Percentiles rank a stretch among this genome's conserved stretches.
Conservation (phyloP, 495 filamentous ascomycete species). For the Hypoxylon fuscum region DNA sequence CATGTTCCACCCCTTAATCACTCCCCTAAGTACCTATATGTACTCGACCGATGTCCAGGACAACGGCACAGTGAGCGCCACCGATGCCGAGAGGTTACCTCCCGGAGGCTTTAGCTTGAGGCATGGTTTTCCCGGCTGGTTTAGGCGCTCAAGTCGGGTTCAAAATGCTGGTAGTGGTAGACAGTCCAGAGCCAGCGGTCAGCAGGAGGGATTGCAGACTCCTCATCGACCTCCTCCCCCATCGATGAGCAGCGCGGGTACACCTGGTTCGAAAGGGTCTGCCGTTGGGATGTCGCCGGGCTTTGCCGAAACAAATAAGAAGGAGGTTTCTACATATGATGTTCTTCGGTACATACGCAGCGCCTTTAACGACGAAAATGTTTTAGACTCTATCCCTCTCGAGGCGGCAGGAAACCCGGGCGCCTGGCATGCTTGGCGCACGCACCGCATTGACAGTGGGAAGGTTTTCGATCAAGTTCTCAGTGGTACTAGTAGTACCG, state of each 20-base stretch:
- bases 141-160: constrained; percentile 58
- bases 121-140: constrained; percentile 92
- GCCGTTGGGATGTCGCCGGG: constrained; percentile 40
- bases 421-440: constrained; percentile 90
- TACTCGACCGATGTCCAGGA: constrained; percentile 78
- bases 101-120: constrained; percentile 88
- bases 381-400: constrained; percentile 80
- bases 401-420: constrained; percentile 86
- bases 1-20: constrained; percentile 92
- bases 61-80: constrained; percentile 78
- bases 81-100: constrained; percentile 80
- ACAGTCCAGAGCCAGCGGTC: constrained; percentile 39
- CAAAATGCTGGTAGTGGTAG: constrained; percentile 27
- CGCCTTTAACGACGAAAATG: constrained; percentile 77
- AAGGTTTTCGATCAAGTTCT: constrained; percentile 34
- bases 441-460: constrained; percentile 61
- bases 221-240: constrained; percentile 46
- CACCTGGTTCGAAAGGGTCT: constrained; percentile 47
- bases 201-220: constrained; percentile 34
- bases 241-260: constrained; percentile 41
- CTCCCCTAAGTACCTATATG: constrained; percentile 88
- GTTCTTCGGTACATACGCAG: constrained; percentile 83
- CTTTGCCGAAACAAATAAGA: constrained; percentile 36
- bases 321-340: constrained; percentile 61
- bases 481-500: constrained; percentile 28